Evolutionary conservation across 768 basidiomycete genomes (phyloP).

Genomic region (Suillus discolor): DNA sequence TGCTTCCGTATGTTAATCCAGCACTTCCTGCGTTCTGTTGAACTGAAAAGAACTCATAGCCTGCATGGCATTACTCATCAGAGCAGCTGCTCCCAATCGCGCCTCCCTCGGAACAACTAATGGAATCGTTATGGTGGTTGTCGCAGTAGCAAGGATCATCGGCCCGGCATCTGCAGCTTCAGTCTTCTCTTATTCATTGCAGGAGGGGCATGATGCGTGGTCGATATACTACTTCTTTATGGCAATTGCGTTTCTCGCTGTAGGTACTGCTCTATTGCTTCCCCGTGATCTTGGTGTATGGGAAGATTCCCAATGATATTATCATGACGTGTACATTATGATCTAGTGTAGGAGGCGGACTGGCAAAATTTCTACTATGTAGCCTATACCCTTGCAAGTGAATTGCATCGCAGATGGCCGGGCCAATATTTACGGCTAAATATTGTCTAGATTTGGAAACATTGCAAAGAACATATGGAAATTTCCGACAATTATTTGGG

Average conservation of each 20-base stretch:
- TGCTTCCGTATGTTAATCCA: background rate
- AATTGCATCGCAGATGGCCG: too few relatives aligned
- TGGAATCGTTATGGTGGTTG: background rate
- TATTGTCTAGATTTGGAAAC: too few relatives aligned
- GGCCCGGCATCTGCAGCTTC: background rate
- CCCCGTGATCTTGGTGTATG: background rate
- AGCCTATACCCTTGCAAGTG: too few relatives aligned
- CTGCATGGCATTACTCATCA: background rate
- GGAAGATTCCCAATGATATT: background rate
- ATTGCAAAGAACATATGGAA: too few relatives aligned
- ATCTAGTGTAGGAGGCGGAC: too few relatives aligned
- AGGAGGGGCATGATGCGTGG: background rate
- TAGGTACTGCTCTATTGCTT: background rate
- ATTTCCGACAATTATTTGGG: too few relatives aligned
- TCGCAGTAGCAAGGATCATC: background rate
- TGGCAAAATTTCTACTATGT: too few relatives aligned
- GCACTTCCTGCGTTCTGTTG: background rate
- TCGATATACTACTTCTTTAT: background rate
- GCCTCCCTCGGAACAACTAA: background rate
- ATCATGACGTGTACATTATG: too few relatives aligned
- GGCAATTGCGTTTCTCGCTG: background rate
- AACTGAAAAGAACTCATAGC: background rate
- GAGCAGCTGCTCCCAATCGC: background rate
- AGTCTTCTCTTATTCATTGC: background rate
- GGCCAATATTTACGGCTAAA: too few relatives aligned